Evolutionary conservation across 805 yeast genomes (phyloP), one percentile per base, ranked within the genome.

Genomic region (Candida golubevii): DNA sequence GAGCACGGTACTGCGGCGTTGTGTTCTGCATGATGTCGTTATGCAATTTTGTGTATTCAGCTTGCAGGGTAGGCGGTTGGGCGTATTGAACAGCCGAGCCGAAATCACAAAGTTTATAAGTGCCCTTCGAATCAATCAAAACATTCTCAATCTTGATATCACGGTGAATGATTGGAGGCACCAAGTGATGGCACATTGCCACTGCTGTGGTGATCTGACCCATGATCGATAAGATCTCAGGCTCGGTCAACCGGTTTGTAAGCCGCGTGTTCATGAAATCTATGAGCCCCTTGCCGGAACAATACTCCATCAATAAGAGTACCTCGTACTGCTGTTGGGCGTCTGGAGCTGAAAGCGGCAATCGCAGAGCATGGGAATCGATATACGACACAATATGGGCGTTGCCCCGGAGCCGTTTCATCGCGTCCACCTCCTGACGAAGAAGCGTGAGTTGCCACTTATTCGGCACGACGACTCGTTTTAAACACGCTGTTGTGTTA

Each of bases 391-490:
- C 99, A 49, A 93, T 81, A 59, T 83, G 82, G 37, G 77, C 76
- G 51, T 85, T 78, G 8, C 95, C 96, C 49, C 82, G 72, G 30
- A 93, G 71, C 26, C 96, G 73, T 65, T 88, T 86, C 98, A 93
- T 91, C 10, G 97, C 95, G 60, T 93, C 98, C 12, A 93, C 99
- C 63, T 93, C 99, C 33, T 95, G 96, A 49, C 98, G 72, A 40
- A 93, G 71, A 23, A 83, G 77, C 55, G 86, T 88, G 60, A 93
- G 73, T 41, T 85, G 85, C 57, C 81, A 78, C 64, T 93, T 93
- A 60, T 85, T 88, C 4, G 97, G 97, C 3, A 93, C 99, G 29
- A 83, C 83, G n/a, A 93, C 98, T 50, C 99, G 77, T 65, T 93
- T 93, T 57, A 93, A 72, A 61, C 98, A 93, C 6, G 91, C 97